A percentile compares a stretch with the other conserved stretches of the same genome.
These are phyloP conservation scores for Baudoinia panamericana DNA, from an alignment of 495 filamentous ascomycete genomes.

Conservation along the genomic window DNA sequence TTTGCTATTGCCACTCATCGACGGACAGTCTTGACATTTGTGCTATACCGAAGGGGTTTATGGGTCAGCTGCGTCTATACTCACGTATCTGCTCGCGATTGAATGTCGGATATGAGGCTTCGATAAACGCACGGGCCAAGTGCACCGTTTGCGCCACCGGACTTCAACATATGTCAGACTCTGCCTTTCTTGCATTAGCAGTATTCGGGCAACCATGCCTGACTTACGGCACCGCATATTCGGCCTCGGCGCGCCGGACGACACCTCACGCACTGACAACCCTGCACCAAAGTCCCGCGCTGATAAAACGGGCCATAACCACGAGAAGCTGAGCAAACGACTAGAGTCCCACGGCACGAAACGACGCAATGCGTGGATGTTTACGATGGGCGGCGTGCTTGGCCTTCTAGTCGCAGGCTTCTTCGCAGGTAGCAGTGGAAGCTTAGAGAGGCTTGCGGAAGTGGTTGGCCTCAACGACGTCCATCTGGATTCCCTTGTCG, in stretches of 20 bases:
- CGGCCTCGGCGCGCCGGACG: conserved; percentile 12
- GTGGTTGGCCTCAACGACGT: conserved; percentile 67
- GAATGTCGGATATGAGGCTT: too few species aligned
- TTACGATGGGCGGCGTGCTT: conserved; percentile 69
- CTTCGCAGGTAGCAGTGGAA: conserved; percentile 69
- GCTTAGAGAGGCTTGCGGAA: conserved; percentile 44
- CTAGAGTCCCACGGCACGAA: conserved; percentile 40
- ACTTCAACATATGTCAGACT: too few species aligned
- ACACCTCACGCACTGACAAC: conserved; percentile 20
- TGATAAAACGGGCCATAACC: conserved; percentile 10
- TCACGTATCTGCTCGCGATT: too few species aligned
- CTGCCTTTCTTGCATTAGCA: too few species aligned
- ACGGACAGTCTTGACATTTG: too few species aligned
- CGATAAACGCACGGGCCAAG: too few species aligned
- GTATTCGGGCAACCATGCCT: too few species aligned
- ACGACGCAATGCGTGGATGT: conserved; percentile 64
- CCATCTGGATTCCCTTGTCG: conserved; percentile 69
- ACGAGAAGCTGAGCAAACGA: conserved; percentile 27
- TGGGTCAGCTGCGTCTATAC: too few species aligned
- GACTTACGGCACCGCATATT: conserved; percentile 28
- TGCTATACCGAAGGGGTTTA: neutral
- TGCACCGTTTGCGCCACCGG: too few species aligned
- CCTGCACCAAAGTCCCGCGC: conserved; percentile 13
- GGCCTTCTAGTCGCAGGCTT: conserved; percentile 69
- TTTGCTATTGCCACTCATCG: conserved; percentile 16